Conservation (phyloP, 257 asterid genomes). For the Primulina eburnea region DNA sequence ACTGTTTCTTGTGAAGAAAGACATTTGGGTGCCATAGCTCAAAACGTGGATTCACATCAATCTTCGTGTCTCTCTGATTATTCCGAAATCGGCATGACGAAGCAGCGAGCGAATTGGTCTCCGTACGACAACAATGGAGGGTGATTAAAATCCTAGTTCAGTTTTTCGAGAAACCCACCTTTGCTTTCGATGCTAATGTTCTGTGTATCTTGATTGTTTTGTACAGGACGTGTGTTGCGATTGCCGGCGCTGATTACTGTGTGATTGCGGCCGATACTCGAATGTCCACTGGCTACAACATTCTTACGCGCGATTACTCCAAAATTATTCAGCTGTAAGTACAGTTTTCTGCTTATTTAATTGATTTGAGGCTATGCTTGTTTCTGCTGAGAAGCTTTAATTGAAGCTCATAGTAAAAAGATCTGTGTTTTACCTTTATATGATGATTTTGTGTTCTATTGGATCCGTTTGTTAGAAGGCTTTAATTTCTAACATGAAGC, state of each 20-base stretch:
- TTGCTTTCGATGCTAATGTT: neutral
- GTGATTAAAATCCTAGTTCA: constrained; percentile 43
- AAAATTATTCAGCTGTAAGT: constrained; percentile 72
- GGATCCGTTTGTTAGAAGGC: neutral
- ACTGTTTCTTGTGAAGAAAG: constrained; percentile 34
- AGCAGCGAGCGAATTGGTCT: constrained; percentile 84
- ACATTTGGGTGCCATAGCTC: neutral
- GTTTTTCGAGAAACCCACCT: neutral
- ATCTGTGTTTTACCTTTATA: neutral
- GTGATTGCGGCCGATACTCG: constrained; percentile 96
- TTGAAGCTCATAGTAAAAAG: neutral
- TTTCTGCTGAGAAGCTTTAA: neutral
- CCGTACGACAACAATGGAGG: constrained; percentile 99
- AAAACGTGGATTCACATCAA: constrained; percentile 12
- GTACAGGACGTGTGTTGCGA: constrained; percentile 83
- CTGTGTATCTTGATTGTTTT: constrained; percentile 11
- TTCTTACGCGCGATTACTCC: constrained; percentile 94
- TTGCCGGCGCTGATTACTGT: constrained; percentile 94
- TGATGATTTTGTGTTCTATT: neutral
- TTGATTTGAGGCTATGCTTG: neutral
- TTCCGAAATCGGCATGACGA: constrained; percentile 49
- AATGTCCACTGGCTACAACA: constrained; percentile 73
- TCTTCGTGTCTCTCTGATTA: constrained; percentile 13
- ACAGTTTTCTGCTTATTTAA: neutral
- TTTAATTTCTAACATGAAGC: constrained; percentile 9